These are phyloP conservation scores for Ceratocystis diversiconidia DNA, from an alignment of 2,329 filamentous ascomycete species.

Conservation along the genomic window DNA sequence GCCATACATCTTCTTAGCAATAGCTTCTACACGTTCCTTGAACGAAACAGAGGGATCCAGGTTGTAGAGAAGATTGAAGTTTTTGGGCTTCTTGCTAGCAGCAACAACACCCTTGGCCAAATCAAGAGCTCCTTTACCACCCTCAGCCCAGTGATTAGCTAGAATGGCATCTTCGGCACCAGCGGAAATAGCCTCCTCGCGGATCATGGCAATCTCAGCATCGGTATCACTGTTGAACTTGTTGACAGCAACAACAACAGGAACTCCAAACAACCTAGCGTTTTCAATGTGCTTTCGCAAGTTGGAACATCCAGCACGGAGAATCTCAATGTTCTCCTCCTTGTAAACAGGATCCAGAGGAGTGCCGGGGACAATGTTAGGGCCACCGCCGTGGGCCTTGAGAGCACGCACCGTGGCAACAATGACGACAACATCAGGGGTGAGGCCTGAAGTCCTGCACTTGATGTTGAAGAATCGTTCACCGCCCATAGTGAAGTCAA, in stretches of 20 bases:
- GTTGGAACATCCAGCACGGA: slow-evolving; percentile 84
- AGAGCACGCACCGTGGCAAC: slow-evolving; percentile 90
- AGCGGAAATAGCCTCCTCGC: slow-evolving; percentile 79
- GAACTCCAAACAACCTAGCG: slow-evolving; percentile 75
- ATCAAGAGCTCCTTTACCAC: slow-evolving; percentile 77
- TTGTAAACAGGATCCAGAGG: slow-evolving; percentile 78
- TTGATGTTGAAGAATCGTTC: slow-evolving; percentile 99
- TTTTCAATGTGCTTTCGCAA: slow-evolving; percentile 90
- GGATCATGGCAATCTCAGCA: slow-evolving; percentile 76
- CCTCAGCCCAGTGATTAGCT: slow-evolving; percentile 93
- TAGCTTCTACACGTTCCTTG: slow-evolving; percentile 79
- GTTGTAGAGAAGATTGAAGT: slow-evolving; percentile 73
- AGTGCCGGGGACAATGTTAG: slow-evolving; percentile 79
- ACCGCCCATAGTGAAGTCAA: slow-evolving; percentile 99
- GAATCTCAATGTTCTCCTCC: slow-evolving; percentile 82
- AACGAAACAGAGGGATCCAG: slow-evolving; percentile 55
- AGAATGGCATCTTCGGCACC: slow-evolving; percentile 88
- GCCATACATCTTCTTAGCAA: slow-evolving; percentile 89
- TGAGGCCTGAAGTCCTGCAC: slow-evolving; percentile 83
- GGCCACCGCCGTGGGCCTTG: slow-evolving; percentile 92
- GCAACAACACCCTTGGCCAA: slow-evolving; percentile 76
- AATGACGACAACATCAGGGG: slow-evolving; percentile 85
- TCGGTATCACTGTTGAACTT: slow-evolving; percentile 89
- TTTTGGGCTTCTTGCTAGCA: slow-evolving; percentile 67
- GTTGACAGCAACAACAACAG: slow-evolving; percentile 95